Percentiles rank a stretch among this genome's conserved stretches.
Conservation (phyloP, 495 filamentous ascomycete genomes). For the Aspergillus nanangensis region DNA sequence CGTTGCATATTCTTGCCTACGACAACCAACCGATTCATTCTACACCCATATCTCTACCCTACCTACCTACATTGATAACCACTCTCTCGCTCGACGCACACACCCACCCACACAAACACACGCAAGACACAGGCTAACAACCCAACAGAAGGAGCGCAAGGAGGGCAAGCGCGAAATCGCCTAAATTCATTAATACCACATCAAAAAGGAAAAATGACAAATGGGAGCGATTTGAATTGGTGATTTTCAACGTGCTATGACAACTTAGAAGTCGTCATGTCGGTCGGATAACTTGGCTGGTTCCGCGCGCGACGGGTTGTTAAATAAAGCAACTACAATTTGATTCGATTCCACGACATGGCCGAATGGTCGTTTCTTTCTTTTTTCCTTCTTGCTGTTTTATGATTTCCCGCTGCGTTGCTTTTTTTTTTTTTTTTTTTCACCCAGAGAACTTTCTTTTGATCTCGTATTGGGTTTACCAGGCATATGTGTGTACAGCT, state of each 20-base stretch:
- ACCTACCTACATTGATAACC: neutral
- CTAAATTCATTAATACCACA: conserved; percentile 48
- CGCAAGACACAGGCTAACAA: conserved; percentile 37
- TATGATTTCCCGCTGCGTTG: neutral
- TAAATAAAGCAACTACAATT: conserved; percentile 18
- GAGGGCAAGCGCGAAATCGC: conserved; percentile 93
- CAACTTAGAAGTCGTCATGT: conserved; percentile 18
- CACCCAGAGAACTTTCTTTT: conserved; percentile 3
- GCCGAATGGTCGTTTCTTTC: neutral
- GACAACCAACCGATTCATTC: neutral
- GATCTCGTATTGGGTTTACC: conserved; percentile 4
- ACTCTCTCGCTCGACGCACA: neutral
- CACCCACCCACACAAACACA: neutral
- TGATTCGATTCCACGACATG: conserved; percentile 15
- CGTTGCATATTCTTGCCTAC: no score
- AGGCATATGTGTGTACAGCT: conserved; percentile 99
- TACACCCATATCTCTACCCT: neutral
- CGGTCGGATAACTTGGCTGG: conserved; percentile 13
- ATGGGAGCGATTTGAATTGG: conserved; percentile 37
- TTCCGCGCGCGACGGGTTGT: conserved; percentile 12
- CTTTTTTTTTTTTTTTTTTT: neutral
- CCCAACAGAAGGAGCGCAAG: conserved; percentile 86
- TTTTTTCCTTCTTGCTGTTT: neutral
- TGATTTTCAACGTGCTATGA: conserved; percentile 38
- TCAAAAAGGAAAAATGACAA: conserved; percentile 19